Base-by-base conservation (phyloP, 2,329 filamentous ascomycete genomes). In the Trichoderma brevicompactum region DNA sequence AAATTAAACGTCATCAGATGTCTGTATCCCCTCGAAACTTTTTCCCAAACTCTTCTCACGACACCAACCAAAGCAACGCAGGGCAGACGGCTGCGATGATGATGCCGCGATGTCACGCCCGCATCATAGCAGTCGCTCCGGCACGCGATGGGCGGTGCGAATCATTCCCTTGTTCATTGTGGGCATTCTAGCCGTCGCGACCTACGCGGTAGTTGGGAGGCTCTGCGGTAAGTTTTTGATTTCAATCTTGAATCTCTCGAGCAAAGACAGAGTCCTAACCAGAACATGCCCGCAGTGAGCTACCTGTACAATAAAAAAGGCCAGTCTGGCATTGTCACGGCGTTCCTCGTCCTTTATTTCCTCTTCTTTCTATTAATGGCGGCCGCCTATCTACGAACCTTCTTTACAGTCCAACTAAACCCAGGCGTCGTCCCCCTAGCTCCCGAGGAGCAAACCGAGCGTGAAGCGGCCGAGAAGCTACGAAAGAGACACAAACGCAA, bases 331-430 rank as follows among this genome's bases (percentile, higher is more conserved):
- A 79, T 87, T 36, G 92, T 88, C 48, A 84, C 89, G 65, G 87
- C 85, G 12, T 85, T 97, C 64, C 81, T 96, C 50, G 84, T 87
- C 34, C 77, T 94, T 28, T 93, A 92, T 77, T 90, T 90, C 72
- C 60, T 94, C 61, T 81, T 96, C 62, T 81, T 97, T 50, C 70
- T 91, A 15, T 81, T 90, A 36, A 85, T 92, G 72, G 73, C 89
- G 28, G 72, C 81, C 38, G 83, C 89, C 19, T 97, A 96, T 76
- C 73, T 90, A 19, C 89, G 93, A 68, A 84, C 94, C 9, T 76
- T 94, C 48, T 79, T 87, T 68, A 84, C 86, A 40, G 88, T 96
- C 58, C 83, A 87, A 66, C 81, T 81, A 70, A 85, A 93, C 69
- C 90, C 93, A 0, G 94, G 92, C 4, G 85, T 92, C 62, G 83